phyloP scores from a whole-genome alignment of 139 green algal genomes.

The Ettlia oleoabundans region DNA sequence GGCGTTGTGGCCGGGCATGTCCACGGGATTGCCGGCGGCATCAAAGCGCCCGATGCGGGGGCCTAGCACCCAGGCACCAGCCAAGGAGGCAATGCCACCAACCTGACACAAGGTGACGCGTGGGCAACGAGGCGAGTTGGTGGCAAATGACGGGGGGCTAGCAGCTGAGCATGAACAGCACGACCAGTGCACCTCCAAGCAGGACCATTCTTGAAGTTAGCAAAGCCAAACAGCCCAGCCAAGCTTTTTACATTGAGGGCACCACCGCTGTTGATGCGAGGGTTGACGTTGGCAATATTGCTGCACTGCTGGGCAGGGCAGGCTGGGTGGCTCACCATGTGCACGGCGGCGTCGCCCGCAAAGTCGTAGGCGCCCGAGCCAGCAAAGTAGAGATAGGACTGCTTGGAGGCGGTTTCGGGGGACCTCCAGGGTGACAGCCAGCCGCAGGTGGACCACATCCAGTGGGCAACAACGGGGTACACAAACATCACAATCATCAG shows the following conservation, averaged over 20 bases:
- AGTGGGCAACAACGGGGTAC: conserved; percentile 74
- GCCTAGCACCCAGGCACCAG: conserved; percentile 84
- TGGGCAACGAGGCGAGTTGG: too few relatives aligned
- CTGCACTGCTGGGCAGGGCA: too few relatives aligned
- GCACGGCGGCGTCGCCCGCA: conserved; percentile 66
- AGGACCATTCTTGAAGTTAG: too few relatives aligned
- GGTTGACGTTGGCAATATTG: too few relatives aligned
- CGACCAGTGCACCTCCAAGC: too few relatives aligned
- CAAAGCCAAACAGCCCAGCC: too few relatives aligned
- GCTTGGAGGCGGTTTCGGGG: not conserved
- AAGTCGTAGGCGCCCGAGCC: conserved; percentile 64
- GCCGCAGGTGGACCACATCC: conserved; percentile 58
- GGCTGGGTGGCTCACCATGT: too few relatives aligned
- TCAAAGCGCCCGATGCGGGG: conserved; percentile 94
- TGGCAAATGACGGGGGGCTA: too few relatives aligned
- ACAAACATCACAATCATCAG: conserved; percentile 76
- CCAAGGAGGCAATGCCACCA: conserved; percentile 83
- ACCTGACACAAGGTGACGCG: too few relatives aligned
- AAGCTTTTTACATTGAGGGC: too few relatives aligned
- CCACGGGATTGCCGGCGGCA: conserved; percentile 77
- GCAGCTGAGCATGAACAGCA: too few relatives aligned
- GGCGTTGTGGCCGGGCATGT: conserved; percentile 85
- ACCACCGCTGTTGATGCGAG: too few relatives aligned
- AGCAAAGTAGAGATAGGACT: conserved; percentile 37
- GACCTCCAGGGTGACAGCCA: conserved; percentile 50